These are phyloP conservation scores for Backusella macrospora DNA, from an alignment of 192 early-diverging fungal species.

Conservation along the genomic window DNA sequence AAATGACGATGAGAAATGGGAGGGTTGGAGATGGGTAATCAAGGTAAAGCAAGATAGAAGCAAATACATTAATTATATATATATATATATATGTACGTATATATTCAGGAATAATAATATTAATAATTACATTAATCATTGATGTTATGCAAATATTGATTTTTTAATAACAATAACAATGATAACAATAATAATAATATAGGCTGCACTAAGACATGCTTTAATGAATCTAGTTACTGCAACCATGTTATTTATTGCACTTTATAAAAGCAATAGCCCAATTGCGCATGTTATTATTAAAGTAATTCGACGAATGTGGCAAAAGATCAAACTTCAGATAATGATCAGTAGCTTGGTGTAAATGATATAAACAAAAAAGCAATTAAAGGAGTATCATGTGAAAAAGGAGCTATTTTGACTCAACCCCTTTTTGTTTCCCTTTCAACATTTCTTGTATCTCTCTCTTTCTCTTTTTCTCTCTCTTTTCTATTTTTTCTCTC, in stretches of 20 bases:
- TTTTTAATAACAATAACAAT: not conserved
- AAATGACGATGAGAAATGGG: constrained; percentile 19
- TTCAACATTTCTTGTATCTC: constrained; percentile 14
- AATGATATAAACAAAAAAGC: constrained; percentile 20
- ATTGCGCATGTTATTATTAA: constrained; percentile 21
- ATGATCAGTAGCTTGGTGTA: constrained; percentile 10
- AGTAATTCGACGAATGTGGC: constrained; percentile 5
- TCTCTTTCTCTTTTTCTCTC: not conserved
- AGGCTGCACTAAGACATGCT: constrained; percentile 35
- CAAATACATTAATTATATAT: not conserved
- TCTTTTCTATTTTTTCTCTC: not conserved
- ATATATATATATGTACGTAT: not conserved
- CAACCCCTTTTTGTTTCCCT: constrained; percentile 13
- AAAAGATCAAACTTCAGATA: constrained; percentile 14
- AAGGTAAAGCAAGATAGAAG: constrained; percentile 25
- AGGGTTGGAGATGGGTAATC: constrained; percentile 36
- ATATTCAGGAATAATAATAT: not conserved
- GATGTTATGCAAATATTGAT: not conserved
- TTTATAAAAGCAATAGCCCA: constrained; percentile 26
- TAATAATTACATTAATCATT: not conserved
- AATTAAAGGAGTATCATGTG: constrained; percentile 13
- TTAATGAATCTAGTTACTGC: constrained; percentile 24
- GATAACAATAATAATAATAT: not conserved
- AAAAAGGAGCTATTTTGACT: constrained; percentile 17
- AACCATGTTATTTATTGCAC: constrained; percentile 15